These are phyloP conservation scores for Fusarium siculi DNA, from an alignment of 2,329 filamentous ascomycete species.

Conservation along the genomic window DNA sequence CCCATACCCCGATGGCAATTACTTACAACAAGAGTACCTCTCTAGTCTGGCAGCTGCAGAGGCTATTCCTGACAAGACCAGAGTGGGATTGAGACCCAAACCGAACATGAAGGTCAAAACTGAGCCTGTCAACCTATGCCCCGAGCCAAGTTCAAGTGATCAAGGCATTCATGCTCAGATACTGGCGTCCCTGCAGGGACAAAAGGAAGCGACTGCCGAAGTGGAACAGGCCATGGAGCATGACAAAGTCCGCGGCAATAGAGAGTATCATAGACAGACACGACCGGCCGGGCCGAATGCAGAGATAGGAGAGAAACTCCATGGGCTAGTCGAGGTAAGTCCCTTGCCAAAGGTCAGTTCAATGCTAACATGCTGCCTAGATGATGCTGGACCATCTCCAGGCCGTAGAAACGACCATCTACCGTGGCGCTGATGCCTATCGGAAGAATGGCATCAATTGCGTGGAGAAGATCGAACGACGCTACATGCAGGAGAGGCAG, in stretches of 20 bases:
- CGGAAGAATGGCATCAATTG: conserved; percentile 31
- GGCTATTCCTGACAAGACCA: neutral
- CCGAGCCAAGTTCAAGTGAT: conserved; percentile 3
- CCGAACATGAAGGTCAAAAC: neutral
- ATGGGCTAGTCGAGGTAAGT: conserved; percentile 43
- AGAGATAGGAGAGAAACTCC: conserved; percentile 30
- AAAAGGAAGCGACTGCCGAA: neutral
- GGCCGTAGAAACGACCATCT: conserved; percentile 35
- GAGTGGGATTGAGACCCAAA: neutral
- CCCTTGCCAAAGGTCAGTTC: neutral
- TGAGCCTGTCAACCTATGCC: neutral
- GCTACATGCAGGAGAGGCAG: conserved; percentile 34
- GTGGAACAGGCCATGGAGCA: neutral
- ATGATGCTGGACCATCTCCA: conserved; percentile 39
- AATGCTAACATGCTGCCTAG: conserved; percentile 34
- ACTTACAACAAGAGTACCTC: conserved; percentile 11
- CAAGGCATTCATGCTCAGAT: conserved; percentile 32
- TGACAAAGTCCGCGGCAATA: neutral
- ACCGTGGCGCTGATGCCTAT: conserved; percentile 37
- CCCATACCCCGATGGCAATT: neutral
- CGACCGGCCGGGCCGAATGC: neutral
- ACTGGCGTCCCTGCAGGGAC: conserved; percentile 22
- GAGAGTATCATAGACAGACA: neutral
- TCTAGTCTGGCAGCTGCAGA: conserved; percentile 2
- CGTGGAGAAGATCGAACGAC: conserved; percentile 37